Evolutionary conservation across 495 filamentous ascomycete species (phyloP), one percentile per base, ranked within the genome.

Genomic region (Lophiotrema nucula): DNA sequence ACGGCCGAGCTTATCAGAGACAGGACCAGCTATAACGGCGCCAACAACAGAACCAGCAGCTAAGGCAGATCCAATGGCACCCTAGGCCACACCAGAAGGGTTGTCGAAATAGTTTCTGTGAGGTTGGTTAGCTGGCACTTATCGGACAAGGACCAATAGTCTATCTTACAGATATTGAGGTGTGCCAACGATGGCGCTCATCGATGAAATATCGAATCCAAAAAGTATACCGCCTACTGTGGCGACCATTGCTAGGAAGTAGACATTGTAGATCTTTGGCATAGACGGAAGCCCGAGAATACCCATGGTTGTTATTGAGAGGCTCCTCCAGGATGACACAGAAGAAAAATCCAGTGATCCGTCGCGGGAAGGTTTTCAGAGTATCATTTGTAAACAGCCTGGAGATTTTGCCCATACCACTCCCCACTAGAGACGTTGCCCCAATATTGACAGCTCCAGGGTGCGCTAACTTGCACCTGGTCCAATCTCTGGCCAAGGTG

Each of bases 131-230:
- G n/a, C n/a, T n/a, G n/a, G n/a, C n/a, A n/a, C n/a, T n/a, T n/a
- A n/a, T n/a, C n/a, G n/a, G n/a, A n/a, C n/a, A n/a, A n/a, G n/a
- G n/a, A n/a, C n/a, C n/a, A n/a, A n/a, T n/a, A n/a, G n/a, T n/a
- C n/a, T n/a, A n/a, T 8, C 47, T 46, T 45, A 64, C 52, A 81
- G 74, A 65, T 89, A 91, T 64, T 88, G 85, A 2, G 79, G 58
- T 13, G 86, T 86, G 21, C 81, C 82, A 65, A 90, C 81, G 69
- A 87, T 87, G 65, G 86, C 88, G 43, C 78, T 81, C 81, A 89
- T 88, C 28, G 84, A 88, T 41, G 80, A 83, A 56, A 85, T 83
- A 69, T 84, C 83, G 69, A 85, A 86, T 57, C 83, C 81, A 58
- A 85, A 84, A 19, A 76, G 75, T 39, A 53, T 61, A 15, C 58